Evolutionary conservation across 2,329 filamentous ascomycete species (phyloP).

Genomic region (Scedosporium apiospermum): DNA sequence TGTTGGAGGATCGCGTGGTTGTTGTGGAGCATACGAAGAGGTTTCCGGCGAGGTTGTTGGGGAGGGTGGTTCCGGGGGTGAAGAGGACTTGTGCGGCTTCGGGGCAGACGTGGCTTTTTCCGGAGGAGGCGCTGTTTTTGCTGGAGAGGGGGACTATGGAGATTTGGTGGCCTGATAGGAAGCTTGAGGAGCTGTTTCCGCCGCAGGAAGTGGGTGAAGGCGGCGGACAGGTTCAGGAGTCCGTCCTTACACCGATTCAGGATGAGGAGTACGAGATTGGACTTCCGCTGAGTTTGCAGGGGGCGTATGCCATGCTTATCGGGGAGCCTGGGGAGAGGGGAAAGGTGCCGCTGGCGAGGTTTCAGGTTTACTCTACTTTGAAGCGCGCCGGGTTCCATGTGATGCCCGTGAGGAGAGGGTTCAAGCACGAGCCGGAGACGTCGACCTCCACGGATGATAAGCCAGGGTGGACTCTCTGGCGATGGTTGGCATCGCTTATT

Average conservation of each 20-base stretch:
- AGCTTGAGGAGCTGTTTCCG: slow-evolving; percentile 40
- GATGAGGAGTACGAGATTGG: slow-evolving; percentile 46
- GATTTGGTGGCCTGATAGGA: slow-evolving; percentile 65
- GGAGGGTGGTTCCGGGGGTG: slow-evolving; percentile 49
- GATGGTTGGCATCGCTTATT: slow-evolving; percentile 45
- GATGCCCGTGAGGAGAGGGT: slow-evolving; percentile 47
- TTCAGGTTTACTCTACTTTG: slow-evolving; percentile 78
- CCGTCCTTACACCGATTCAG: slow-evolving; percentile 14
- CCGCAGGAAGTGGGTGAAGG: slow-evolving; percentile 12
- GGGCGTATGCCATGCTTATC: slow-evolving; percentile 77
- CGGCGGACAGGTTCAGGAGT: slow-evolving; percentile 13
- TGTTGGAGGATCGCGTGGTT: slow-evolving; percentile 44
- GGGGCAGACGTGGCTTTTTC: slow-evolving; percentile 70
- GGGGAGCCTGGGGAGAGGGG: slow-evolving; percentile 55
- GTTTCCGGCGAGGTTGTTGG: slow-evolving; percentile 66
- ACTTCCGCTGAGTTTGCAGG: slow-evolving; percentile 83
- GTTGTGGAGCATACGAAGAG: slow-evolving; percentile 64
- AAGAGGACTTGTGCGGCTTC: slow-evolving; percentile 41
- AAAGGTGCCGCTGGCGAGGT: slow-evolving; percentile 64
- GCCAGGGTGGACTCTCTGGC: slow-evolving; percentile 29
- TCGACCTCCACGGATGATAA: slow-evolving; percentile 12
- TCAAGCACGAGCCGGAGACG: slow-evolving; percentile 6
- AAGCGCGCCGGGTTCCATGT: slow-evolving; percentile 78
- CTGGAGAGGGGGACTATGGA: slow-evolving; percentile 83
- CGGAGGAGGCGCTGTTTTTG: slow-evolving; percentile 84